phyloP scores from a whole-genome alignment of 495 filamentous ascomycete genomes.

The Lindgomyces ingoldianus region DNA sequence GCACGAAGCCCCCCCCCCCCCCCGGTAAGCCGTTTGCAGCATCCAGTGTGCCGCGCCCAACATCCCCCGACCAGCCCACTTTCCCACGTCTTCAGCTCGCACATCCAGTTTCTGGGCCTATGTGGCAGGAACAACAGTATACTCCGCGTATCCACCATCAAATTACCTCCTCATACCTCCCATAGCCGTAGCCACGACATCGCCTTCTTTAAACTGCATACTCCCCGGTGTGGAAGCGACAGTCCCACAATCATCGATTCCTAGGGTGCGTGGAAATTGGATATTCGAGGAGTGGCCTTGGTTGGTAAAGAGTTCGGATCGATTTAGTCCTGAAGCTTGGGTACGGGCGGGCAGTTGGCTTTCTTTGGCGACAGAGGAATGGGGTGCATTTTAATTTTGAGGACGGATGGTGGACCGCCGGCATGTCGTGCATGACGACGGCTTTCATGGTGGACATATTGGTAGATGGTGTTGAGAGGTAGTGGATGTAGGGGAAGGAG shows the following conservation, averaged over 20 bases:
- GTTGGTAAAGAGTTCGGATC: constrained; percentile 59
- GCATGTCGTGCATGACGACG: constrained; percentile 37
- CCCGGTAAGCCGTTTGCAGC: constrained; percentile 58
- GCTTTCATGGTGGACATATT: constrained; percentile 42
- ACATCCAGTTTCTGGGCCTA: constrained; percentile 50
- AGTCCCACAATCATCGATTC: constrained; percentile 56
- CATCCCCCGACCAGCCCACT: constrained; percentile 44
- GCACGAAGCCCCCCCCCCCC: constrained; percentile 51
- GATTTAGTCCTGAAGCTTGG: constrained; percentile 57
- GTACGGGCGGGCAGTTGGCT: constrained; percentile 53
- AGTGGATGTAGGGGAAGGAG: too few relatives aligned
- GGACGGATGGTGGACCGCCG: constrained; percentile 36
- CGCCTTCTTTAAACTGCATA: constrained; percentile 47
- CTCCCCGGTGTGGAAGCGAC: constrained; percentile 47
- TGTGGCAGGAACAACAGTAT: constrained; percentile 49
- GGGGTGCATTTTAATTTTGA: constrained; percentile 37
- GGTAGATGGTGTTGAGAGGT: background rate
- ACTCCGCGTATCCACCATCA: constrained; percentile 60
- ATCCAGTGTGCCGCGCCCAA: constrained; percentile 58
- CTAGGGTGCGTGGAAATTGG: constrained; percentile 52
- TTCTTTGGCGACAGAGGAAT: constrained; percentile 38
- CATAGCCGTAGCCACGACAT: constrained; percentile 55
- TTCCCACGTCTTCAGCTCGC: constrained; percentile 30
- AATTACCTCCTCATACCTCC: constrained; percentile 55
- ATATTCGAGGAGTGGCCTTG: constrained; percentile 53